Base-by-base conservation (phyloP, 768 basidiomycete species). In the Leccinum variicolor region DNA sequence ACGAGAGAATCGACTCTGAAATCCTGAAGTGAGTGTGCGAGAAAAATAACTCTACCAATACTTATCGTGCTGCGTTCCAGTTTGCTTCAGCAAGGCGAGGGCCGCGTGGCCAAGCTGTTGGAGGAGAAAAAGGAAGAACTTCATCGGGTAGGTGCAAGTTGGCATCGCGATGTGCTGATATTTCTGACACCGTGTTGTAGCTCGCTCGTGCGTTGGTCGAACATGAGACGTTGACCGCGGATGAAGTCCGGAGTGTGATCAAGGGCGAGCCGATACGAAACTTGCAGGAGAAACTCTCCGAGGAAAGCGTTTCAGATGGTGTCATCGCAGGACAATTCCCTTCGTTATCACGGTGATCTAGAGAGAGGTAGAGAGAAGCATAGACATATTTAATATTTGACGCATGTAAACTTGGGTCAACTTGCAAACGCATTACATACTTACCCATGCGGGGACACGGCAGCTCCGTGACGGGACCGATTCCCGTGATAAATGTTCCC, bases 191-290 rank as follows among this genome's bases (percentile, higher is more conserved):
- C 10, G 19, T 31, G 31, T 19, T 29, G 31, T 62, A 94, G 93
- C 84, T 98, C 41, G 95, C 96, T 2, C 82, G 83, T 54, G 96
- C 96, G 10, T 76, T 99, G 57, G 89, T 99, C 13, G 94, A 98
- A 71, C 89, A 96, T 73, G 96, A 99, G 77, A 98, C 96, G 19
- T 77, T 99, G 62, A 86, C 87, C 63, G 78, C 83, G 41, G 87
- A 91, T 10, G 94, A 99, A 73, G 95, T 98, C 17, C 77, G 81
- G 66, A 87, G 83, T 73, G 93, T 95, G 25, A 82, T 98, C 69
- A 85, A 79, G 57, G 94, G 94, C 39, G 86, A 96, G 71, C 78
- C 81, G 53, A 89, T 93, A 73, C 84, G 87, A 56, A 81, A 77
- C 57, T 81, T 90, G 62, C 75, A 81, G 62, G 86, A 90, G 66